Conservation (phyloP, 1,284 basidiomycete species). For the Pascua guehoae region DNA sequence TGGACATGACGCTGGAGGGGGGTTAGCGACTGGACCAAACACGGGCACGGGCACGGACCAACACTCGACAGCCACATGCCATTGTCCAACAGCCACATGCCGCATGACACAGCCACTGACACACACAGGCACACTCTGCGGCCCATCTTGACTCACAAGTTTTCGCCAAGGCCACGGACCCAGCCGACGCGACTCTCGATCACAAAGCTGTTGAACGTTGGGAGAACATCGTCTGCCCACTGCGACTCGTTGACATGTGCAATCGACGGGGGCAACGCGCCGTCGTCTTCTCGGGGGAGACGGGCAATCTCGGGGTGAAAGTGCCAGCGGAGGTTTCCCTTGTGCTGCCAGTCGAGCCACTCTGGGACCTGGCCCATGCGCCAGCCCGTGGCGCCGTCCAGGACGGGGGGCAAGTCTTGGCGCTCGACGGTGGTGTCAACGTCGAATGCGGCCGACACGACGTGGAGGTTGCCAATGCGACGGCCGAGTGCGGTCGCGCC, state of each 20-base stretch:
- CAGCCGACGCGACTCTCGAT: constrained; percentile 35
- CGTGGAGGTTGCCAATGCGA: constrained; percentile 25
- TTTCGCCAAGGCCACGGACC: constrained; percentile 29
- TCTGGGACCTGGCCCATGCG: constrained; percentile 35
- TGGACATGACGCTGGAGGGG: constrained; percentile 20
- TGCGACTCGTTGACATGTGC: constrained; percentile 19
- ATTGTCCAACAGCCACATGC: no score
- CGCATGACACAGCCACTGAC: no score
- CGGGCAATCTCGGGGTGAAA: constrained; percentile 37
- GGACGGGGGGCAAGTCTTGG: constrained; percentile 1
- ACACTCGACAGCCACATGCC: no score
- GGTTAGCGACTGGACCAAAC: no score
- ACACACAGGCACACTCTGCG: no score
- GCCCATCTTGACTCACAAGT: constrained; percentile 15
- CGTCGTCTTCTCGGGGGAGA: constrained; percentile 28
- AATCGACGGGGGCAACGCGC: constrained; percentile 1
- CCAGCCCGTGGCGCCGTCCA: constrained; percentile 12
- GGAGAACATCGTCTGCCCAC: constrained; percentile 29
- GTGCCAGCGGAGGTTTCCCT: constrained; percentile 31
- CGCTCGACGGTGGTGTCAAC: constrained; percentile 1
- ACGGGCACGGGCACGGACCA: no score
- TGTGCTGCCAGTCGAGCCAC: constrained; percentile 33
- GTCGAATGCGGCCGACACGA: constrained; percentile 35
- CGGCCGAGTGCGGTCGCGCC: constrained; percentile 21
- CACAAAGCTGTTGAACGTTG: constrained; percentile 39